Evolutionary conservation across 2,329 filamentous ascomycete genomes (phyloP).

Genomic region (Endothia cerciana): DNA sequence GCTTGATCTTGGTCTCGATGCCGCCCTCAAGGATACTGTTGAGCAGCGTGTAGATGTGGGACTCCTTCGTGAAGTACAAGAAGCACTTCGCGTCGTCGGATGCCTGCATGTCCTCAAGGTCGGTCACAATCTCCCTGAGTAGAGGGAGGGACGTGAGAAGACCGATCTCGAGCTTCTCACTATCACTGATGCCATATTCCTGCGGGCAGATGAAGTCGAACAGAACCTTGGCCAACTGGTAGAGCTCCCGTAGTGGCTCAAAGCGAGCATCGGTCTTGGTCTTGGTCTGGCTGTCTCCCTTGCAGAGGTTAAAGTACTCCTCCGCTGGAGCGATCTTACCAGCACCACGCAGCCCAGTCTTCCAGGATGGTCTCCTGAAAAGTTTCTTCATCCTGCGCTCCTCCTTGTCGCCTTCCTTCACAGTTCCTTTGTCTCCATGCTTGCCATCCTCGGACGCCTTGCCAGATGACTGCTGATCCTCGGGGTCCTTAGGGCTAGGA

Average conservation of each 20-base stretch:
- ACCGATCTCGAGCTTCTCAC: constrained; percentile 98
- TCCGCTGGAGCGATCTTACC: constrained; percentile 62
- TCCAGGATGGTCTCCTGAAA: constrained; percentile 65
- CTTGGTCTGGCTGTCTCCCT: constrained; percentile 73
- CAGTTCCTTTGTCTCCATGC: constrained; percentile 40
- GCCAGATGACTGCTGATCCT: constrained; percentile 39
- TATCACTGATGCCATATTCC: constrained; percentile 94
- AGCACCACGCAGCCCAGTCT: constrained; percentile 54
- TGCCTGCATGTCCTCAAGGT: constrained; percentile 95
- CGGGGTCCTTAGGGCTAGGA: constrained; percentile 41
- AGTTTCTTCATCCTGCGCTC: constrained; percentile 51
- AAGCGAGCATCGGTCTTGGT: constrained; percentile 83
- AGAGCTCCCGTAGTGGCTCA: constrained; percentile 88
- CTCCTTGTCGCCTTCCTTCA: constrained; percentile 47
- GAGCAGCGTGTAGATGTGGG: constrained; percentile 95
- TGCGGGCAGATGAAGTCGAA: constrained; percentile 99
- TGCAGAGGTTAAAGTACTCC: constrained; percentile 90
- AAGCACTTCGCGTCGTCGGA: constrained; percentile 93
- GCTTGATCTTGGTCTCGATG: constrained; percentile 94
- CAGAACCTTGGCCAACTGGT: constrained; percentile 89
- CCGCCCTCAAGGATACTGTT: constrained; percentile 98
- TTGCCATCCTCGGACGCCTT: constrained; percentile 44
- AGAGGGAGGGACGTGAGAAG: constrained; percentile 90
- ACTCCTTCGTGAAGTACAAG: constrained; percentile 99
- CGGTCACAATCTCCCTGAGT: constrained; percentile 94